Percentiles rank a stretch among this genome's conserved stretches.
Evolutionary conservation across 139 green algal species (phyloP).

Genomic region (Choricystis sp.): DNA sequence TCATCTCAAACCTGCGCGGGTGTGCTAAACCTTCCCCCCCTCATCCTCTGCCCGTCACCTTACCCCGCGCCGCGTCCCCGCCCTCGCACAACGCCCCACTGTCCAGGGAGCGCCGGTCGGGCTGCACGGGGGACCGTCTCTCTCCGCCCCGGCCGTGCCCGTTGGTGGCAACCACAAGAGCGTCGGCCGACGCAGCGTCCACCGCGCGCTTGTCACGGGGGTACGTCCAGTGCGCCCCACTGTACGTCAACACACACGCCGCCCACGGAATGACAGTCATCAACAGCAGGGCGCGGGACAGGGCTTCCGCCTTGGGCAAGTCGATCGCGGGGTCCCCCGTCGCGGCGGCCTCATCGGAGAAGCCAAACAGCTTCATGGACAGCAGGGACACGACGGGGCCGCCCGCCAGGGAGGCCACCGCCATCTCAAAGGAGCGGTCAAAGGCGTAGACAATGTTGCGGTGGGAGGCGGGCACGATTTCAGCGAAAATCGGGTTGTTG

Average conservation of each 20-base stretch:
- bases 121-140: no score
- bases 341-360: slow-evolving; percentile 5
- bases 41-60: no score
- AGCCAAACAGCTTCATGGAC: slow-evolving; percentile 15
- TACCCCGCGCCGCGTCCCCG: no score
- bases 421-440: slow-evolving; percentile 47
- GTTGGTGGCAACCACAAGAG: not conserved
- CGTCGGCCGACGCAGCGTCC: no score
- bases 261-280: slow-evolving; percentile 25
- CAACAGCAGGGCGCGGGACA: slow-evolving; percentile 24
- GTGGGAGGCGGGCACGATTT: slow-evolving; percentile 37
- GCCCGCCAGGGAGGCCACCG: slow-evolving; percentile 14
- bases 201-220: slow-evolving; percentile 1
- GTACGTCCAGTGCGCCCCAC: slow-evolving; percentile 13
- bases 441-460: slow-evolving; percentile 50
- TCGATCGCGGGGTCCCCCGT: slow-evolving; percentile 2
- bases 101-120: no score
- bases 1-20: no score
- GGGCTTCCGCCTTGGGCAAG: slow-evolving; percentile 17
- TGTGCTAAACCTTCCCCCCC: no score
- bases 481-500: slow-evolving; percentile 51
- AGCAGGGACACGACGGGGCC: slow-evolving; percentile 30
- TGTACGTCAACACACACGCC: slow-evolving; percentile 20
- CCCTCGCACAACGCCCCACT: no score
- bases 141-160: not conserved